phyloP scores from a whole-genome alignment of 495 filamentous ascomycete species.

The Podospora didyma region DNA sequence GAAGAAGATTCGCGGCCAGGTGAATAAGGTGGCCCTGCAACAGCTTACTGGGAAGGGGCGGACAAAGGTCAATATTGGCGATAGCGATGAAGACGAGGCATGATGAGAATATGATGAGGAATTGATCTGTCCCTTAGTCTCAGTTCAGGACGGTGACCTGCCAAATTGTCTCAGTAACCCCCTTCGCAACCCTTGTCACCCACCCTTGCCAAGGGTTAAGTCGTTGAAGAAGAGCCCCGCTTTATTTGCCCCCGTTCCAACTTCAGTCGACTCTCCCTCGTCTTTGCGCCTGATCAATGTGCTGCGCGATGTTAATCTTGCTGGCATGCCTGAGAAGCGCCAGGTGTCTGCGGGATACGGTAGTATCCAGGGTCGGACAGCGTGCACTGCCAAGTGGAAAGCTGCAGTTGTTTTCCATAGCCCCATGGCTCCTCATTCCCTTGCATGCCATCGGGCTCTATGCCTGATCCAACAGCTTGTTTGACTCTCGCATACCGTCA shows the following conservation, averaged over 20 bases:
- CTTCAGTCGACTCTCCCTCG: conserved; percentile 5
- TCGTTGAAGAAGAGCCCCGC: conserved; percentile 13
- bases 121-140: conserved; percentile 19
- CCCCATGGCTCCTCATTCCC: conserved; percentile 23
- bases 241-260: conserved; percentile 15
- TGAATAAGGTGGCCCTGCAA: conserved; percentile 82
- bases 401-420: conserved; percentile 12
- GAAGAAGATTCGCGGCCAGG: conserved; percentile 84
- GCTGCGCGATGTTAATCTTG: conserved; percentile 21
- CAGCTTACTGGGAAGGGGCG: conserved; percentile 76
- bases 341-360: conserved; percentile 7
- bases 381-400: conserved; percentile 5
- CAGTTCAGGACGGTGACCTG: not conserved
- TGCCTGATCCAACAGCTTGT: not conserved
- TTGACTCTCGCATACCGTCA: conserved; percentile 4
- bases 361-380: conserved; percentile 9
- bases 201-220: conserved; percentile 10
- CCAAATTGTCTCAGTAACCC: conserved; percentile 20
- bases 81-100: conserved; percentile 59
- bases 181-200: conserved; percentile 11
- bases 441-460: conserved; percentile 37
- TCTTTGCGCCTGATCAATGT: conserved; percentile 17
- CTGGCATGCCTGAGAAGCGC: conserved; percentile 19
- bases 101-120: conserved; percentile 16
- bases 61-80: conserved; percentile 82